Conservation (phyloP, 495 filamentous ascomycete species). For the Neurospora pannonica region DNA sequence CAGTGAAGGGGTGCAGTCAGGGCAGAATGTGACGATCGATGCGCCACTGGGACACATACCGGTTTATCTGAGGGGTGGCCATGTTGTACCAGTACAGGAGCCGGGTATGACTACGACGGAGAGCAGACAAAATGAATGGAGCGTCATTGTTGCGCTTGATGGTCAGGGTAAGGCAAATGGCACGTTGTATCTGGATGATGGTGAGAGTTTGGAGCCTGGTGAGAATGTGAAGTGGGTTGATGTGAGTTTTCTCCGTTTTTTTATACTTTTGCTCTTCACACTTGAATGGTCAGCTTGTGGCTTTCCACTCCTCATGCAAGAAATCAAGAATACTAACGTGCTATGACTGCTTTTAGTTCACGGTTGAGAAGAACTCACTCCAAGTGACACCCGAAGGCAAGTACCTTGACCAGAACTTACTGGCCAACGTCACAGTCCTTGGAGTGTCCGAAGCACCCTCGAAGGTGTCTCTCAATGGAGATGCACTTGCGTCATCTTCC, state of each 20-base stretch:
- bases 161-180: constrained; percentile 51
- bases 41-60: constrained; percentile 75
- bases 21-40: constrained; percentile 60
- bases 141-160: constrained; percentile 54
- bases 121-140: constrained; percentile 59
- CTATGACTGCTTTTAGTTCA: constrained; percentile 34
- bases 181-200: constrained; percentile 73
- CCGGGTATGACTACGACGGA: constrained; percentile 60
- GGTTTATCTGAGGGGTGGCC: constrained; percentile 63
- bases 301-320: neutral
- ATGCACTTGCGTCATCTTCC: constrained; percentile 22
- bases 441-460: constrained; percentile 41
- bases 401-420: constrained; percentile 50
- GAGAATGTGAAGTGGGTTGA: constrained; percentile 46
- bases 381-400: constrained; percentile 38
- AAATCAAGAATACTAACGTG: neutral
- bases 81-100: constrained; percentile 61
- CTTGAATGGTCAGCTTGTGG: neutral
- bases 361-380: constrained; percentile 35
- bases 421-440: constrained; percentile 58
- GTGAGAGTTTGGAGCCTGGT: constrained; percentile 54
- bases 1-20: constrained; percentile 40
- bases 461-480: constrained; percentile 44
- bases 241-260: constrained; percentile 23
- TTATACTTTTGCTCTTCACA: neutral